Evolutionary conservation across 495 filamentous ascomycete species (phyloP).

Genomic region (Clohesyomyces aquaticus): DNA sequence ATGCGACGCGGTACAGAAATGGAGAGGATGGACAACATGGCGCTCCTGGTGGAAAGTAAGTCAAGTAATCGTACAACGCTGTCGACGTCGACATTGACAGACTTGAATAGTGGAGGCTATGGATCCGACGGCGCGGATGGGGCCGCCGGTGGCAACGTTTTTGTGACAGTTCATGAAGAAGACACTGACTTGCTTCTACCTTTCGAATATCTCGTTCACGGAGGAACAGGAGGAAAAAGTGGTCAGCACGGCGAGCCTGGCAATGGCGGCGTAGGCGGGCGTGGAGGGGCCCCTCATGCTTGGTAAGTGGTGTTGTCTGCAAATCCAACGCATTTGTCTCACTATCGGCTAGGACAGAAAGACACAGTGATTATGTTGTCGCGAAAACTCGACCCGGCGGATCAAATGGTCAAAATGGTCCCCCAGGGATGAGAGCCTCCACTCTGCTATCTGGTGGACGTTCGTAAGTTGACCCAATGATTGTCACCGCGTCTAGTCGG

Average conservation of each 20-base stretch:
- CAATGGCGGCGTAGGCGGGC: slow-evolving; percentile 37
- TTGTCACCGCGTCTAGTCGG: background rate
- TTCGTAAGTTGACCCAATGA: background rate
- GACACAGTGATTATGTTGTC: slow-evolving; percentile 11
- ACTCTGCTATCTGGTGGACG: slow-evolving; percentile 38
- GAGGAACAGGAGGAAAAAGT: slow-evolving; percentile 37
- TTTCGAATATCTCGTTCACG: slow-evolving; percentile 24
- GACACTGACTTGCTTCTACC: slow-evolving; percentile 30
- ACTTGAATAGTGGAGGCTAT: slow-evolving; percentile 32
- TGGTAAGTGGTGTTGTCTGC: slow-evolving; percentile 34
- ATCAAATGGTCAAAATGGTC: slow-evolving; percentile 40
- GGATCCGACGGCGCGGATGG: slow-evolving; percentile 37
- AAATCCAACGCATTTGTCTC: slow-evolving; percentile 13
- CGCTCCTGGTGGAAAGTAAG: slow-evolving; percentile 44
- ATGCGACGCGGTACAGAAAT: slow-evolving; percentile 41
- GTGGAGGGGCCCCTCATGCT: slow-evolving; percentile 35
- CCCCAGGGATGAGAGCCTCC: slow-evolving; percentile 30
- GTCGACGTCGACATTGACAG: slow-evolving; percentile 8
- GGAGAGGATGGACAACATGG: slow-evolving; percentile 41
- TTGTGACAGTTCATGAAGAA: slow-evolving; percentile 36
- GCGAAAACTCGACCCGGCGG: slow-evolving; percentile 16
- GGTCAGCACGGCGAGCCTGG: slow-evolving; percentile 39
- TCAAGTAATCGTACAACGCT: slow-evolving; percentile 9
- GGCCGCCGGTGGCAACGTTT: slow-evolving; percentile 30
- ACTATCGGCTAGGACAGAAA: slow-evolving; percentile 27